Conservation (phyloP, 306 rosid genomes). For the Psophocarpus tetragonolobus region DNA sequence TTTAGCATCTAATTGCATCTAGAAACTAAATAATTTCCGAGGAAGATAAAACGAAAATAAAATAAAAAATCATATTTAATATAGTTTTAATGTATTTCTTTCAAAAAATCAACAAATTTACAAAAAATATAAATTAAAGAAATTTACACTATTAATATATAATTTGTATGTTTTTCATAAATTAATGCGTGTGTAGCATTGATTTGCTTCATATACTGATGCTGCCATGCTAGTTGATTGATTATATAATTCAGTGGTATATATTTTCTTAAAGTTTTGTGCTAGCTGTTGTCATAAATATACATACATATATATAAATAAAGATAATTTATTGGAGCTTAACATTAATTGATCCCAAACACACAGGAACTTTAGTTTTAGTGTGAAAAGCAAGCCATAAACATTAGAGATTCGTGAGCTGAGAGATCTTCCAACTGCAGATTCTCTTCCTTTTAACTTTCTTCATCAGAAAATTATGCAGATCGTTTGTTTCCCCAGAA, state of each 20-base stretch:
- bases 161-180: background rate
- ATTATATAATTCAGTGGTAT: background rate
- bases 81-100: no score
- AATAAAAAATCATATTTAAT: no score
- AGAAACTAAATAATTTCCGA: no score
- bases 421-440: constrained; percentile 43
- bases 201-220: background rate
- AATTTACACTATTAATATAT: background rate
- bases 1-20: no score
- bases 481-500: constrained; percentile 25
- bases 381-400: constrained; percentile 7
- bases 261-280: background rate
- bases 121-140: no score
- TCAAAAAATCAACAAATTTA: no score
- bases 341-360: background rate
- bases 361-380: background rate
- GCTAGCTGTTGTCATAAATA: background rate
- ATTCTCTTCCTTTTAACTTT: constrained; percentile 40
- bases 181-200: background rate
- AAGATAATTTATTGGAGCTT: background rate
- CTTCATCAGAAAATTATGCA: constrained; percentile 35
- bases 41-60: no score
- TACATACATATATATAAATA: background rate
- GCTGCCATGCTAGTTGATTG: background rate
- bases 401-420: constrained; percentile 45